Evolutionary conservation across 129 eudicot species (phyloP).

Genomic region (Ambrosia trifida): DNA sequence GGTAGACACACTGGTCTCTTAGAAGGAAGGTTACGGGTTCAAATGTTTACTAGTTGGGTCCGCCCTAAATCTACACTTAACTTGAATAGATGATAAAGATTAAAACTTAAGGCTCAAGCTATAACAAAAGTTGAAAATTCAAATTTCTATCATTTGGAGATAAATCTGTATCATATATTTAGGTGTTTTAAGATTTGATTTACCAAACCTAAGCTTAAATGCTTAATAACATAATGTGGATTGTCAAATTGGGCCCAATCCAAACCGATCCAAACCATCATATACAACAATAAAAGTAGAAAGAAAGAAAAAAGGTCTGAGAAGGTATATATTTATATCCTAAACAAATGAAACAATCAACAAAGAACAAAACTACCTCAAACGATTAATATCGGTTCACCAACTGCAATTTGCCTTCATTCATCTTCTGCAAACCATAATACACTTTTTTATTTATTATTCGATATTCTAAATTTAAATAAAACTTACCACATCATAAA

Average conservation of each 20-base stretch:
- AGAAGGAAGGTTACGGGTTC: too few relatives aligned
- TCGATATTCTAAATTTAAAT: neutral
- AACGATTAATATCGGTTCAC: slow-evolving; percentile 5
- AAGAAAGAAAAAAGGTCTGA: neutral
- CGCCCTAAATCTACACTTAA: too few relatives aligned
- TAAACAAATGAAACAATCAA: slow-evolving; percentile 34
- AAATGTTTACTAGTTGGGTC: too few relatives aligned
- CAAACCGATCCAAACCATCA: slow-evolving; percentile 11
- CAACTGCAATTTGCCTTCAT: slow-evolving; percentile 34
- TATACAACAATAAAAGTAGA: slow-evolving; percentile 2
- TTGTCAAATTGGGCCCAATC: slow-evolving; percentile 3
- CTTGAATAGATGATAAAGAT: too few relatives aligned
- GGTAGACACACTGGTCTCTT: too few relatives aligned
- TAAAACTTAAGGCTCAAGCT: neutral
- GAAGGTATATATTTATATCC: slow-evolving; percentile 23
- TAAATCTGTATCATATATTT: neutral
- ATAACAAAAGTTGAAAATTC: neutral
- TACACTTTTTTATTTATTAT: neutral
- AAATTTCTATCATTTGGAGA: neutral
- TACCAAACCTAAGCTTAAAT: neutral
- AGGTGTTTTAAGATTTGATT: neutral
- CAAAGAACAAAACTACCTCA: slow-evolving; percentile 23
- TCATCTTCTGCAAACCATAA: neutral
- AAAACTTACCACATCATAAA: neutral
- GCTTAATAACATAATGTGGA: neutral